Base-by-base conservation (phyloP, 116 monocot species). In the Trichopus zeylanicus region DNA sequence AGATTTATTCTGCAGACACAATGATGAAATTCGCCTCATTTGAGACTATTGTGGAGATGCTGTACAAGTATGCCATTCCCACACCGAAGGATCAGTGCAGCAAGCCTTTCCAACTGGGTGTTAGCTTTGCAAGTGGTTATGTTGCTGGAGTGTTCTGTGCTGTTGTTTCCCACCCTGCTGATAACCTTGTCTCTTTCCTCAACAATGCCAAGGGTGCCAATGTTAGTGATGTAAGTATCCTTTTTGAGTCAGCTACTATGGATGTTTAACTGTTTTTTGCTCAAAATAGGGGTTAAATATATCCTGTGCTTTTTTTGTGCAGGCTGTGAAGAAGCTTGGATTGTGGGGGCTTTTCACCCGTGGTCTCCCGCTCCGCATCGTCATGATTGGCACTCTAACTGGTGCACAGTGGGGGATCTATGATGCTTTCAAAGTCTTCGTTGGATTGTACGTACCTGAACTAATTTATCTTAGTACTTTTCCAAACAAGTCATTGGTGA, bases 11-110 rank as follows among this genome's bases (percentile, higher is more conserved):
- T 81, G 62, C 64, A 92, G 92, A 87, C 62, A 92, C 75, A 6
- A 87, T 92, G 92, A 78, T 92, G 87, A 92, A 87, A 59, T 92
- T 92, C 71, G 84, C 83, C 18, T 78, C 81, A 8, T 92, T 87
- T 62, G 87, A 92, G 67, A 87, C 68, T 12, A 78, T 81, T 29
- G 81, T 92, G 3, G 92, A 83, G 42, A 65, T 75, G 56, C 48
- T 81, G 34, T 92, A 87, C 73, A 86, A 86, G 57, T 53, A 92
- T 73, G 80, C 66, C 8, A 71, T 84, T 27, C 78, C 87, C 11
- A 77, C 35, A 24, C 81, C 87, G 8, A 92, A 92, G 65, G 81
- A 87, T 1, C 59, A 92, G 38, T 87, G 87, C 56, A 87, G 81
- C 66, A 87, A 84, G 55, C 6, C 56, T 11, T 55, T 80, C 21